A percentile compares a stretch with the other conserved stretches of the same genome.
These are phyloP conservation scores for Lyophyllum shimeji DNA, from an alignment of 768 basidiomycete genomes.

Conservation along the genomic window DNA sequence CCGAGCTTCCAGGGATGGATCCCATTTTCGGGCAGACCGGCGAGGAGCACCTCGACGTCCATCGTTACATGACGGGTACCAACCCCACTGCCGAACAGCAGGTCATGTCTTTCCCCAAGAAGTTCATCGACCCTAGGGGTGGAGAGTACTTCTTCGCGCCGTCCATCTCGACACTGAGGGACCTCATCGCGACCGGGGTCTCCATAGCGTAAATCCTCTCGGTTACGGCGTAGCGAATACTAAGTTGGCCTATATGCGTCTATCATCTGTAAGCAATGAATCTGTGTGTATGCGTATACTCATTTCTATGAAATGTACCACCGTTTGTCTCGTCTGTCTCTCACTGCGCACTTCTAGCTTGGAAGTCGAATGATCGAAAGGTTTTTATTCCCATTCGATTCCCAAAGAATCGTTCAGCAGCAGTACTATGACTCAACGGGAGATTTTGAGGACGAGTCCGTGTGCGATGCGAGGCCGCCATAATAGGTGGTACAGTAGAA, in stretches of 20 bases:
- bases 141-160: slow-evolving; percentile 28
- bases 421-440: too few species aligned
- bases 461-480: too few species aligned
- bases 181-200: neutral
- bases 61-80: slow-evolving; percentile 14
- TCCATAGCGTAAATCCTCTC: neutral
- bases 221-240: neutral
- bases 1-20: slow-evolving; percentile 14
- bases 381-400: too few species aligned
- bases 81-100: slow-evolving; percentile 6
- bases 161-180: slow-evolving; percentile 18
- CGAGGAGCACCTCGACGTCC: neutral
- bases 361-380: too few species aligned
- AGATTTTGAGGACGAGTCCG: too few species aligned
- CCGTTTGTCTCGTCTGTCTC: neutral
- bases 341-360: neutral
- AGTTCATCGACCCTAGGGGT: slow-evolving; percentile 16
- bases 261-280: neutral
- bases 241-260: neutral
- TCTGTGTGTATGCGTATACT: neutral
- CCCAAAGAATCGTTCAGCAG: too few species aligned
- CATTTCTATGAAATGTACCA: neutral
- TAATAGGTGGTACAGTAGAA: too few species aligned
- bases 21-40: slow-evolving; percentile 16
- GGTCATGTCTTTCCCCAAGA: slow-evolving; percentile 9